Evolutionary conservation across 352 stramenopile species (phyloP).

Genomic region (Phytophthora macrochlamydospora): DNA sequence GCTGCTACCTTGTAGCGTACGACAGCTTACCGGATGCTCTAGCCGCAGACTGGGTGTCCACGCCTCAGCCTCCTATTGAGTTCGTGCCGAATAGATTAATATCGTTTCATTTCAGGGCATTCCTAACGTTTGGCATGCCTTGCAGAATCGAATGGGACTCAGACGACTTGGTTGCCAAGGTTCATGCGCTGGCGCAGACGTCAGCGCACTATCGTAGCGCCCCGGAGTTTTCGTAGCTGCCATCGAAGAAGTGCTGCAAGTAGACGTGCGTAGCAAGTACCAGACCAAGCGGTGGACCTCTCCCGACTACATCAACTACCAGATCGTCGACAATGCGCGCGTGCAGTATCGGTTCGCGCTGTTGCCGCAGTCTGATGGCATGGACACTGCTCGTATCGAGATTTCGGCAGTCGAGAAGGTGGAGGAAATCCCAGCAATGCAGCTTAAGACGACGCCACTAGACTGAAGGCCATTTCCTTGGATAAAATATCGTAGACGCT

Average conservation of each 20-base stretch:
- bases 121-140: slow-evolving; percentile 1
- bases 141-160: slow-evolving; percentile 58
- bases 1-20: slow-evolving; percentile 30
- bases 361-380: slow-evolving; percentile 10
- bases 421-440: not conserved
- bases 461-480: too few species aligned
- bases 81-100: slow-evolving; percentile 22
- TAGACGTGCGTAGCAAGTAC: slow-evolving; percentile 80
- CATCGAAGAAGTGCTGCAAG: slow-evolving; percentile 71
- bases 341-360: slow-evolving; percentile 55
- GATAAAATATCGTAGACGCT: not conserved
- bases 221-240: slow-evolving; percentile 40
- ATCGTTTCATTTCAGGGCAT: not conserved
- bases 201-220: slow-evolving; percentile 53
- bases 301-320: slow-evolving; percentile 38
- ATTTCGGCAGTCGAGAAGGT: slow-evolving; percentile 42
- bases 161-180: slow-evolving; percentile 15
- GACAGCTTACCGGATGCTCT: slow-evolving; percentile 55
- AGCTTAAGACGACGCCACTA: slow-evolving; percentile 1
- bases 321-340: slow-evolving; percentile 64
- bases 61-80: slow-evolving; percentile 39
- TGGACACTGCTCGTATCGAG: slow-evolving; percentile 28
- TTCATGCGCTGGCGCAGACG: slow-evolving; percentile 40
- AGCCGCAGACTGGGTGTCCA: slow-evolving; percentile 48
- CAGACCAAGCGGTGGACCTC: slow-evolving; percentile 60